Evolutionary conservation across 2,329 filamentous ascomycete species (phyloP).

Genomic region (Talaromyces marneffei): DNA sequence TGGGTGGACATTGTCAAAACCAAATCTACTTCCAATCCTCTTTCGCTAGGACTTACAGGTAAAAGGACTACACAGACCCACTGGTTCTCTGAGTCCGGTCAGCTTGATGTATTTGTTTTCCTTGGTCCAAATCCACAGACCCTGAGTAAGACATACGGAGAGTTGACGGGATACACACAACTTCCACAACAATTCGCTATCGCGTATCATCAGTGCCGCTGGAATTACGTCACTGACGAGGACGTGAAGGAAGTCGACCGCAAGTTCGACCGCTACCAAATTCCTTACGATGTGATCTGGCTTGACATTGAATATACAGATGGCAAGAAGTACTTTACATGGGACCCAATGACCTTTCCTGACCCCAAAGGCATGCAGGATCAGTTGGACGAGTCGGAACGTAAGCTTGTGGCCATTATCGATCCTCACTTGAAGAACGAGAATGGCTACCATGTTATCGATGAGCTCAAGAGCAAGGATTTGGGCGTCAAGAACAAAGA

Average conservation of each 20-base stretch:
- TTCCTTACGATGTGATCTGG: conserved; percentile 99
- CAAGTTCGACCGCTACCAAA: conserved; percentile 91
- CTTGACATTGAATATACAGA: conserved; percentile 97
- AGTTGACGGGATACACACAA: conserved; percentile 85
- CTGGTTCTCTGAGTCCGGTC: conserved; percentile 90
- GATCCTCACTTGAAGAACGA: conserved; percentile 97
- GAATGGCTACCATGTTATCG: conserved; percentile 66
- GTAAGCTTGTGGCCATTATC: conserved; percentile 90
- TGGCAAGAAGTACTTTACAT: conserved; percentile 96
- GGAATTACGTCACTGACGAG: conserved; percentile 97
- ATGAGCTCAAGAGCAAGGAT: conserved; percentile 77
- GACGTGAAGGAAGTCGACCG: conserved; percentile 95
- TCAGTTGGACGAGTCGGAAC: conserved; percentile 74
- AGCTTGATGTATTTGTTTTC: conserved; percentile 91
- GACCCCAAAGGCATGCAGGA: conserved; percentile 83
- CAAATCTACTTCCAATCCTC: conserved; percentile 66
- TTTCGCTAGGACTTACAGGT: conserved; percentile 63
- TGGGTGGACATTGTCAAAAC: conserved; percentile 92
- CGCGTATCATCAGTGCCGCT: conserved; percentile 94
- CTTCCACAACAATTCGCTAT: conserved; percentile 89
- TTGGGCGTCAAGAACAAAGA: conserved; percentile 88
- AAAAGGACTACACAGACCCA: conserved; percentile 81
- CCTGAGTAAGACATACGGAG: conserved; percentile 73
- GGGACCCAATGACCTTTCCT: conserved; percentile 82
- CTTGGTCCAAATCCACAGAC: conserved; percentile 81